phyloP scores from a whole-genome alignment of 441 rosid genomes.

The Erodium trifolium region DNA sequence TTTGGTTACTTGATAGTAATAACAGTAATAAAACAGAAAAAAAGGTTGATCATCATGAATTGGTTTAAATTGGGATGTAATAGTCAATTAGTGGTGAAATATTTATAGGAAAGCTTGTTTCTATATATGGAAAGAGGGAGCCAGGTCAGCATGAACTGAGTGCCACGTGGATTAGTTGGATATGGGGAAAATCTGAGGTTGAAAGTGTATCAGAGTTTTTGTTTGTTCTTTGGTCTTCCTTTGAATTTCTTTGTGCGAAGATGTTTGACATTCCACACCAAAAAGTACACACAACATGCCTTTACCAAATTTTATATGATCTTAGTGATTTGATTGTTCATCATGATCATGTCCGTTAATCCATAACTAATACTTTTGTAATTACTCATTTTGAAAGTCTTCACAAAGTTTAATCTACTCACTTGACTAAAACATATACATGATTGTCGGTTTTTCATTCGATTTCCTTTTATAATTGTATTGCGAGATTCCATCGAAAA shows the following conservation, averaged over 20 bases:
- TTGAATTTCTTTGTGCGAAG: not conserved
- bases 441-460: too few relatives aligned
- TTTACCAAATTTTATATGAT: not conserved
- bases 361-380: not conserved
- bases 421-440: too few relatives aligned
- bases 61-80: too few relatives aligned
- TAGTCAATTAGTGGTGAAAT: too few relatives aligned
- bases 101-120: too few relatives aligned
- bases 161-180: not conserved
- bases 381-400: not conserved
- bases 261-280: conserved; percentile 1
- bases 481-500: too few relatives aligned
- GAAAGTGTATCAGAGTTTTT: too few relatives aligned
- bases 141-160: not conserved
- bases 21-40: too few relatives aligned
- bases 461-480: too few relatives aligned
- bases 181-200: not conserved
- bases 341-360: not conserved
- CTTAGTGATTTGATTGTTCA: not conserved
- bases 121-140: not conserved
- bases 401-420: too few relatives aligned
- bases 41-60: too few relatives aligned
- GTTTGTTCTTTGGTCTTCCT: not conserved
- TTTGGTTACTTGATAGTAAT: too few relatives aligned
- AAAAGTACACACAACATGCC: not conserved